A percentile compares a stretch with the other conserved stretches of the same genome.
Conservation (phyloP, 2,329 filamentous ascomycete species). For the Drechslerella coelobrocha region DNA sequence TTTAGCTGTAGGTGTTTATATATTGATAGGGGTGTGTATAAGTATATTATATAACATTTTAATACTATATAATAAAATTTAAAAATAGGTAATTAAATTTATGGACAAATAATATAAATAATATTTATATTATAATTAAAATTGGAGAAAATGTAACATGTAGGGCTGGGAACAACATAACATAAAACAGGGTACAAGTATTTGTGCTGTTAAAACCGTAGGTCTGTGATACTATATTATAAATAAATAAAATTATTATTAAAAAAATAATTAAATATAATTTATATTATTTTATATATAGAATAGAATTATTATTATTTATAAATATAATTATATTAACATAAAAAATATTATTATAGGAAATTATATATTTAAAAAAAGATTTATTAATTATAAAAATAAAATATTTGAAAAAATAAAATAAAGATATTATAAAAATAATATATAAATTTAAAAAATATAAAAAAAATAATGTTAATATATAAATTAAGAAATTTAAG, state of each 20-base stretch:
- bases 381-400: slow-evolving; percentile 12
- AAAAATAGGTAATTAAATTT: slow-evolving; percentile 1
- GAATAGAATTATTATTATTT: slow-evolving; percentile 13
- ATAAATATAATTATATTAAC: slow-evolving; percentile 3
- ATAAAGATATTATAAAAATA: slow-evolving; percentile 17
- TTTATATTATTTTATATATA: slow-evolving; percentile 11
- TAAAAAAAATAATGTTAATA: too few species aligned
- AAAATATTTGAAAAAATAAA: slow-evolving; percentile 8
- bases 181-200: too few species aligned
- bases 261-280: slow-evolving; percentile 12
- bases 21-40: too few species aligned
- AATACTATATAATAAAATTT: not conserved
- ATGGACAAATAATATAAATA: too few species aligned
- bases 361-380: too few species aligned
- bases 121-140: too few species aligned
- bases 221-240: slow-evolving; percentile 6
- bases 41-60: not conserved
- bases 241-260: slow-evolving; percentile 10
- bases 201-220: too few species aligned
- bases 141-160: slow-evolving; percentile 4
- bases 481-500: too few species aligned
- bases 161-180: too few species aligned
- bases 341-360: not conserved
- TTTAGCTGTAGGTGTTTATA: slow-evolving; percentile 8
- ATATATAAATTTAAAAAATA: slow-evolving; percentile 6